Base-by-base conservation (phyloP, 306 rosid species). In the Chamaecrista fasciculata region DNA sequence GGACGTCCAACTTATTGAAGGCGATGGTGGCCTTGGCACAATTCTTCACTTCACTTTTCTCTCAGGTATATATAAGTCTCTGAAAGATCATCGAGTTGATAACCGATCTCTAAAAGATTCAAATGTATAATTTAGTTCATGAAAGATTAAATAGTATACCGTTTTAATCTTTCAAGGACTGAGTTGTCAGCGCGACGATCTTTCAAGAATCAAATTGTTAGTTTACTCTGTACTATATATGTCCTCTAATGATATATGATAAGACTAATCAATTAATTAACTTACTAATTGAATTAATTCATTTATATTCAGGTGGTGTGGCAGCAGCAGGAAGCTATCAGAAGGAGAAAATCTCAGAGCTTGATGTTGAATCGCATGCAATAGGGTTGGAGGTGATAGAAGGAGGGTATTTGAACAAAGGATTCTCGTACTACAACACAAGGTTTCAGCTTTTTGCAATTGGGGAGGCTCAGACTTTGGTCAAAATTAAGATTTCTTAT, bases 11-110 rank as follows among this genome's bases (percentile, higher is more conserved):
- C 3, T 90, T 11, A 46, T 80, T n/a, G 85, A 90, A 76, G 96
- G 96, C 7, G 85, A 84, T 77, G 94, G 94, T 62, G 84, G 91
- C 43, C 25, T 75, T 52, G 90, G 79, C 44, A 81, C 94, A 12
- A 69, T 78, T 63, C 75, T 87, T 50, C 72, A 83, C 74, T 87
- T 90, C 75, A 78, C 66, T 23, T 81, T 90, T 56, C 25, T 49
- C 16, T 12, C 82, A 6, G 46, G 65, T 59, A 19, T n/a, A n/a
- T n/a, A n/a, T n/a, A n/a, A n/a, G n/a, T n/a, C n/a, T n/a, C n/a
- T n/a, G n/a, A n/a, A n/a, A n/a, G n/a, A n/a, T n/a, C n/a, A n/a
- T n/a, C 6, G 2, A 28, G 33, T 28, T 28, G 4, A 2, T 28
- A 2, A 28, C 4, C 33, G 4, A 28, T 4, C 4, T 33, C 6